Percentiles rank a stretch among this genome's conserved stretches.
Conservation (phyloP, 1,284 basidiomycete species). For the Apiotrichum domesticum region DNA sequence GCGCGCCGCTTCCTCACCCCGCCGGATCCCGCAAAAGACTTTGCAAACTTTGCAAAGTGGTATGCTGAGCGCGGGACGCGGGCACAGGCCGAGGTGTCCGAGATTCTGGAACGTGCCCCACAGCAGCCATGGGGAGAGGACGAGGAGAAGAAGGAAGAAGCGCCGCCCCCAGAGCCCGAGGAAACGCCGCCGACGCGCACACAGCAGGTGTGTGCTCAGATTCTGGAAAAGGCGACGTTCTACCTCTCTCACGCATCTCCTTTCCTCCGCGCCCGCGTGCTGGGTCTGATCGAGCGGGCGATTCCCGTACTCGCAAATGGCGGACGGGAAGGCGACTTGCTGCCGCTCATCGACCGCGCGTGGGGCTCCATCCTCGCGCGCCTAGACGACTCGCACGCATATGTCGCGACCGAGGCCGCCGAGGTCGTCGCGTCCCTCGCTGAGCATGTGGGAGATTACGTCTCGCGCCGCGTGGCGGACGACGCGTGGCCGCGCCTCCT, state of each 20-base stretch:
- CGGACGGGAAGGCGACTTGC: constrained; percentile 58
- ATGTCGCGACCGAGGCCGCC: constrained; percentile 69
- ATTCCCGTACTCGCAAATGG: constrained; percentile 61
- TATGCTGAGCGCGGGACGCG: constrained; percentile 52
- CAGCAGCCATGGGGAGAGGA: constrained; percentile 38
- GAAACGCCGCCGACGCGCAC: constrained; percentile 59
- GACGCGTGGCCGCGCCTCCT: constrained; percentile 81
- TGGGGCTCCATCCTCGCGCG: constrained; percentile 87
- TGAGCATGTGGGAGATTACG: constrained; percentile 67
- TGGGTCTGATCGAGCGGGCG: constrained; percentile 64
- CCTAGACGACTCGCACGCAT: constrained; percentile 63
- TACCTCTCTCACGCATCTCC: constrained; percentile 83
- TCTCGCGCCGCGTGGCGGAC: constrained; percentile 74
- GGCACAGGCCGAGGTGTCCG: constrained; percentile 40
- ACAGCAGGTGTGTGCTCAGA: constrained; percentile 70
- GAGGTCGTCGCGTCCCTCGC: constrained; percentile 63
- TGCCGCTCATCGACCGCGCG: constrained; percentile 73
- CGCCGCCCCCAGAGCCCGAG: constrained; percentile 44
- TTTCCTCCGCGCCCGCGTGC: constrained; percentile 70
- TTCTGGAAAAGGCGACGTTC: constrained; percentile 75
- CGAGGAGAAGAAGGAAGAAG: constrained; percentile 12
- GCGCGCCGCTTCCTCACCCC: constrained; percentile 44
- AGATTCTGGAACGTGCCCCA: constrained; percentile 60
- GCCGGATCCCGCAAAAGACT: constrained; percentile 37
- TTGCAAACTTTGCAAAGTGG: constrained; percentile 59